phyloP scores from a whole-genome alignment of 1,284 basidiomycete genomes.

The Takashimella koratensis region DNA sequence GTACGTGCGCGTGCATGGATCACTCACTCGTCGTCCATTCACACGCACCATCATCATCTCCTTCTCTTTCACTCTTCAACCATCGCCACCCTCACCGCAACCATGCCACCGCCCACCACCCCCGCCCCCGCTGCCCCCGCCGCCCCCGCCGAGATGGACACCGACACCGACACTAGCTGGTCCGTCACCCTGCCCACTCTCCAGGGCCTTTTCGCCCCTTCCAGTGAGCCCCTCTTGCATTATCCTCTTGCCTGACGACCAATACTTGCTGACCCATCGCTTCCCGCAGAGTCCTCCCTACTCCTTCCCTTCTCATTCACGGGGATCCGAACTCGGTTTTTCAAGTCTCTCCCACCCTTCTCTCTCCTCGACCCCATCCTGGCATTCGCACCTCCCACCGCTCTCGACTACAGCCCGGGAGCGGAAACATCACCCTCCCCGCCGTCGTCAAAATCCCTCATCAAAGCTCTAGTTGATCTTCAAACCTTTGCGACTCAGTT shows the following conservation, averaged over 20 bases:
- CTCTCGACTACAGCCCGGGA: background rate
- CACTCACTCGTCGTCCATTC: too few relatives aligned
- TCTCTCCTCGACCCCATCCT: conserved; percentile 1
- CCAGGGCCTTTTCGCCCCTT: conserved; percentile 5
- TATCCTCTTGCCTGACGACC: background rate
- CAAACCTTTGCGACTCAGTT: conserved; percentile 13
- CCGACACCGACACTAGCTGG: conserved; percentile 6
- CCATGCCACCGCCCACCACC: too few relatives aligned
- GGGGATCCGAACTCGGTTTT: conserved; percentile 6
- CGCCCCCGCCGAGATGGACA: too few relatives aligned
- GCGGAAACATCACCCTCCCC: background rate
- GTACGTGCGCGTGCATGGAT: too few relatives aligned
- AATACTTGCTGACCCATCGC: background rate
- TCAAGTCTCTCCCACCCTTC: conserved; percentile 5
- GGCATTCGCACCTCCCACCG: background rate
- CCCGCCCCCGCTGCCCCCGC: too few relatives aligned
- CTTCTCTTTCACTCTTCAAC: too few relatives aligned
- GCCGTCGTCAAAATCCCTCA: background rate
- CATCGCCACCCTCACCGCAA: too few relatives aligned
- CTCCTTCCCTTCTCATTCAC: conserved; percentile 15
- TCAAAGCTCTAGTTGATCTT: conserved; percentile 8
- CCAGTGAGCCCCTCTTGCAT: conserved; percentile 2
- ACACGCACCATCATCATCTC: too few relatives aligned
- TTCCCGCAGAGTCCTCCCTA: conserved; percentile 1
- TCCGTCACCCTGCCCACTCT: conserved; percentile 8